Evolutionary conservation across 139 green algal species (phyloP).

Genomic region (Coelastrella sp.): DNA sequence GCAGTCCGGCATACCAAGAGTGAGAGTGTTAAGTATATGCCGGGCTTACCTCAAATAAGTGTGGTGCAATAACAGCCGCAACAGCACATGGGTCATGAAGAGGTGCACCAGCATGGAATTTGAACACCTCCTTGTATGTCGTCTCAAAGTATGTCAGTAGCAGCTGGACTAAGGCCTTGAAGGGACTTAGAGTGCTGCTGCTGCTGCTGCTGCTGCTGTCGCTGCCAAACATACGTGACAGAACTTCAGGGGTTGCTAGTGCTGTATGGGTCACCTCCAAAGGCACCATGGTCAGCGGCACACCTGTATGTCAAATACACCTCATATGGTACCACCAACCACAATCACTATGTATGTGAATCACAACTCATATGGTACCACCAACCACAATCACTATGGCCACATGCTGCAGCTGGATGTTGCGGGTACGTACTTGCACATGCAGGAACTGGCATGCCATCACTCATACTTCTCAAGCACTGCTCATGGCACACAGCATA

Average conservation of each 20-base stretch:
- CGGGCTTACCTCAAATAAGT: conserved; percentile 79
- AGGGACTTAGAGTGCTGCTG: not conserved
- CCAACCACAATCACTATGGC: not conserved
- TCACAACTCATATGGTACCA: not conserved
- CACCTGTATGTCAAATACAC: not conserved
- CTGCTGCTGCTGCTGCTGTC: conserved; percentile 4
- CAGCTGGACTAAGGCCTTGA: conserved; percentile 59
- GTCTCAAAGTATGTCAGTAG: conserved; percentile 84
- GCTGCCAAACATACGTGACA: conserved; percentile 63
- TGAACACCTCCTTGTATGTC: conserved; percentile 78
- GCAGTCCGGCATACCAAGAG: not conserved
- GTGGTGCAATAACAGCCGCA: conserved; percentile 79
- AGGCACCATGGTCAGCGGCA: conserved; percentile 91
- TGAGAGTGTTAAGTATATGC: not conserved
- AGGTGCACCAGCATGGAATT: conserved; percentile 83
- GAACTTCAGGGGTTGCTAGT: conserved; percentile 79
- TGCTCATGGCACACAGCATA: too few relatives aligned
- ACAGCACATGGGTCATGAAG: conserved; percentile 96
- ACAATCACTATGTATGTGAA: not conserved
- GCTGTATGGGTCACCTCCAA: conserved; percentile 96
- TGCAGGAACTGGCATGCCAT: too few relatives aligned
- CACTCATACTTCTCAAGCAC: too few relatives aligned
- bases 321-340: not conserved
- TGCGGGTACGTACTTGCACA: too few relatives aligned
- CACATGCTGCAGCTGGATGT: too few relatives aligned